Evolutionary conservation across 176 grass and related monocot genomes (phyloP).

Genomic region (Dactylis glomerata): DNA sequence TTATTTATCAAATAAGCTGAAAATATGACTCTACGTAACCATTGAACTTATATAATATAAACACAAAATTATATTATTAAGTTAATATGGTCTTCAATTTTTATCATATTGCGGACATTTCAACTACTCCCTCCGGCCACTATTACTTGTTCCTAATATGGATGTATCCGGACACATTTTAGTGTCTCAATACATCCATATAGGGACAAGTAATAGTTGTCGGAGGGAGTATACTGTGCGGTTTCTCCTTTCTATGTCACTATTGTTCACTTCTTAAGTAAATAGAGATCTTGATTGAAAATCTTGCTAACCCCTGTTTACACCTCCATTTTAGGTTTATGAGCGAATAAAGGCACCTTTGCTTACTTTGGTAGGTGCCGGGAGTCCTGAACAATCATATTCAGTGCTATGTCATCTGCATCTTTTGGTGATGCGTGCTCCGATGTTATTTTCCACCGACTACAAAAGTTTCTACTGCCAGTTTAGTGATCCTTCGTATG

Average conservation of each 20-base stretch:
- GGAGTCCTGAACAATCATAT: conserved; percentile 98
- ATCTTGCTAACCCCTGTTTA: conserved; percentile 31
- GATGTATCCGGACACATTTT: too few species aligned
- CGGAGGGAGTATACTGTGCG: neutral
- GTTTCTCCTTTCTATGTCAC: neutral
- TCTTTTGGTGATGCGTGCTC: conserved; percentile 93
- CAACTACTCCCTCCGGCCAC: too few species aligned
- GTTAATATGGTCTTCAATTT: neutral
- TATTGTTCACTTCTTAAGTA: neutral
- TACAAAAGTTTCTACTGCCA: conserved; percentile 99
- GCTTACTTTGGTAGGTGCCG: conserved; percentile 95
- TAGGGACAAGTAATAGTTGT: too few species aligned
- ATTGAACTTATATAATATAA: neutral
- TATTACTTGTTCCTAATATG: too few species aligned
- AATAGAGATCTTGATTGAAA: neutral
- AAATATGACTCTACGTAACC: neutral
- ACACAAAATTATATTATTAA: neutral
- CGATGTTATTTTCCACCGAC: conserved; percentile 96
- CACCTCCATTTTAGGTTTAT: conserved; percentile 71
- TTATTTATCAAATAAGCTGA: conserved; percentile 9
- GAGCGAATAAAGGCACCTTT: conserved; percentile 98
- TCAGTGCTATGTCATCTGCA: conserved; percentile 93
- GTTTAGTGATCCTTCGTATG: conserved; percentile 94
- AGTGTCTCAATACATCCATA: too few species aligned
- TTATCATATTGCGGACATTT: neutral